phyloP scores from a whole-genome alignment of 2,329 filamentous ascomycete species.

The Monilinia fructigena region DNA sequence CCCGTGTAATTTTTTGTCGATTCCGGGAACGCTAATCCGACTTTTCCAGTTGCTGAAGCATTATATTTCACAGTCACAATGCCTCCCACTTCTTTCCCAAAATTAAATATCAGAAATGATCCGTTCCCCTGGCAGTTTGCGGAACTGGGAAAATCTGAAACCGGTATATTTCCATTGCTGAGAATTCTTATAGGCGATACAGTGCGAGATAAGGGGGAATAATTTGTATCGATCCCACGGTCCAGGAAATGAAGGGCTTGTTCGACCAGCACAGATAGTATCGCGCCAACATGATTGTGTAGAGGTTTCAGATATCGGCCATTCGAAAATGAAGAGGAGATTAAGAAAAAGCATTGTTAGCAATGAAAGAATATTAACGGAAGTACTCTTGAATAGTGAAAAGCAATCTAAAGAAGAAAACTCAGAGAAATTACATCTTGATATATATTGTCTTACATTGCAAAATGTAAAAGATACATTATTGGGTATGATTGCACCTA shows the following conservation, averaged over 20 bases:
- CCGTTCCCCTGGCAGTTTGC: constrained; percentile 43
- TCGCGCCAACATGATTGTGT: constrained; percentile 51
- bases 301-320: too few relatives aligned
- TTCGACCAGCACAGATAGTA: constrained; percentile 50
- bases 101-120: constrained; percentile 55
- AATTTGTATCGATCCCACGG: constrained; percentile 58
- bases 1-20: constrained; percentile 46
- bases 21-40: constrained; percentile 50
- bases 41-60: constrained; percentile 42
- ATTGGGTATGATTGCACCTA: neutral
- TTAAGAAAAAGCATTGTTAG: neutral
- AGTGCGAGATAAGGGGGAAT: constrained; percentile 52
- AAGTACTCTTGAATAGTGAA: neutral
- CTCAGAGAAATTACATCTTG: too few relatives aligned
- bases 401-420: neutral
- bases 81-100: constrained; percentile 58
- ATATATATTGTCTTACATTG: neutral
- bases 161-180: constrained; percentile 39
- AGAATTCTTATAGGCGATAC: constrained; percentile 50
- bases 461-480: neutral
- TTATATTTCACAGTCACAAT: constrained; percentile 53
- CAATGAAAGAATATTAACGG: neutral
- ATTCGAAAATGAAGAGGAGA: neutral
- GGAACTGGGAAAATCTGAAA: constrained; percentile 29
- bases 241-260: constrained; percentile 50